phyloP scores from a whole-genome alignment of 257 asterid genomes.

The Nicotiana knightiana region DNA sequence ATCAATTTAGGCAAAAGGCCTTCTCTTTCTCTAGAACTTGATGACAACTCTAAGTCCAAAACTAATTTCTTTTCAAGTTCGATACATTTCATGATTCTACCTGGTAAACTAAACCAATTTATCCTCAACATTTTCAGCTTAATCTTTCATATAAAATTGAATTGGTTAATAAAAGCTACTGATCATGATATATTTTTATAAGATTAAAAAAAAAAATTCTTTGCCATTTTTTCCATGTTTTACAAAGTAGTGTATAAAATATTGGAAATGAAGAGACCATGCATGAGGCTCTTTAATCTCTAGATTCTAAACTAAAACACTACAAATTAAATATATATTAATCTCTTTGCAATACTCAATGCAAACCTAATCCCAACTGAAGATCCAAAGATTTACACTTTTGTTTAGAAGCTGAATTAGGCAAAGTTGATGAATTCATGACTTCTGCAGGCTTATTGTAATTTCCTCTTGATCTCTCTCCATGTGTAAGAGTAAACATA shows the following conservation, averaged over 20 bases:
- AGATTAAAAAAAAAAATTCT: not conserved
- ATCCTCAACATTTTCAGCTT: not conserved
- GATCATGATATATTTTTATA: not conserved
- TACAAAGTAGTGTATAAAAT: not conserved
- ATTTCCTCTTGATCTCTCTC: constrained; percentile 18
- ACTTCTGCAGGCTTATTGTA: constrained; percentile 14
- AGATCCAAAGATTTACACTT: constrained; percentile 55
- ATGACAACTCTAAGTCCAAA: not conserved
- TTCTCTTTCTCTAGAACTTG: too few relatives aligned
- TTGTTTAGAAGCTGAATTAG: constrained; percentile 27
- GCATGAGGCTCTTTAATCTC: not conserved
- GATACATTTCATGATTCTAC: not conserved
- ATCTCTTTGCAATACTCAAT: constrained; percentile 22
- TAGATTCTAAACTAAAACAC: not conserved
- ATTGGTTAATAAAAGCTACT: not conserved
- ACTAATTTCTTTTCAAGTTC: not conserved
- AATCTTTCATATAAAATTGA: not conserved
- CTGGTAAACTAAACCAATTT: not conserved
- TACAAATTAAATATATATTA: not conserved
- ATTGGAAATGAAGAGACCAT: not conserved
- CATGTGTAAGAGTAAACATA: constrained; percentile 39
- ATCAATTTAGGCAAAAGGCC: too few relatives aligned
- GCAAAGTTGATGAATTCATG: constrained; percentile 14
- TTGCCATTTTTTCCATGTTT: not conserved
- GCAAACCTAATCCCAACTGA: constrained; percentile 64